These are phyloP conservation scores for Tolypocladium paradoxum DNA, from an alignment of 2,329 filamentous ascomycete species.

Conservation along the genomic window DNA sequence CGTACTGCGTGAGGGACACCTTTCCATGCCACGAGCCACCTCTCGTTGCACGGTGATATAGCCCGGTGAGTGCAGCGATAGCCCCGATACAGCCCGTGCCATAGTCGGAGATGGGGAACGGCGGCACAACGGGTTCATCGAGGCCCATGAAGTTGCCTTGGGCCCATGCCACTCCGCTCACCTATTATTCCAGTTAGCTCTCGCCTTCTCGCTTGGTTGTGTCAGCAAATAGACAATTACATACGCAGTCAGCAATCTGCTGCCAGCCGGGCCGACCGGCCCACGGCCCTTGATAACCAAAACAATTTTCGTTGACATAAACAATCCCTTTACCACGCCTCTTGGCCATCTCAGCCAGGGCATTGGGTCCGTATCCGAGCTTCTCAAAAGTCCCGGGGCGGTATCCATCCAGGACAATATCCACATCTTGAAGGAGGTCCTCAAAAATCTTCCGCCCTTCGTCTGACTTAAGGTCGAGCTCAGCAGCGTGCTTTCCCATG, in stretches of 20 bases:
- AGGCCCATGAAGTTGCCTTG: constrained; percentile 51
- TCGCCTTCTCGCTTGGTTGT: no score
- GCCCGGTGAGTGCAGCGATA: constrained; percentile 52
- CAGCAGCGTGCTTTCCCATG: constrained; percentile 56
- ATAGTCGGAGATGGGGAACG: constrained; percentile 55
- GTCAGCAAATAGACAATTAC: constrained; percentile 5
- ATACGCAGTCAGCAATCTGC: constrained; percentile 55
- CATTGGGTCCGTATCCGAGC: constrained; percentile 49
- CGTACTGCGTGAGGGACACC: constrained; percentile 55
- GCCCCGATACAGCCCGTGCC: constrained; percentile 63
- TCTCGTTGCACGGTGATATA: constrained; percentile 49
- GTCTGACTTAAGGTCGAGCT: constrained; percentile 48
- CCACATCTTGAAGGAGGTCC: constrained; percentile 46
- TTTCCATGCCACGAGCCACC: constrained; percentile 59
- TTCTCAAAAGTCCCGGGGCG: constrained; percentile 54
- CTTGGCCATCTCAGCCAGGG: constrained; percentile 39
- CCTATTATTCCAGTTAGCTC: constrained; percentile 29
- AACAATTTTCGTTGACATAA: constrained; percentile 63
- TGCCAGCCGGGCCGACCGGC: constrained; percentile 57
- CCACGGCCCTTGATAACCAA: constrained; percentile 53
- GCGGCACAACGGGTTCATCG: constrained; percentile 55
- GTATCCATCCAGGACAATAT: constrained; percentile 58
- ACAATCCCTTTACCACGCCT: constrained; percentile 50
- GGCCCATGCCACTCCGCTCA: constrained; percentile 46
- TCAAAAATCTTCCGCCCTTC: constrained; percentile 48